These are phyloP conservation scores for Nicotiana paniculata DNA, from an alignment of 257 asterid species.

Conservation along the genomic window DNA sequence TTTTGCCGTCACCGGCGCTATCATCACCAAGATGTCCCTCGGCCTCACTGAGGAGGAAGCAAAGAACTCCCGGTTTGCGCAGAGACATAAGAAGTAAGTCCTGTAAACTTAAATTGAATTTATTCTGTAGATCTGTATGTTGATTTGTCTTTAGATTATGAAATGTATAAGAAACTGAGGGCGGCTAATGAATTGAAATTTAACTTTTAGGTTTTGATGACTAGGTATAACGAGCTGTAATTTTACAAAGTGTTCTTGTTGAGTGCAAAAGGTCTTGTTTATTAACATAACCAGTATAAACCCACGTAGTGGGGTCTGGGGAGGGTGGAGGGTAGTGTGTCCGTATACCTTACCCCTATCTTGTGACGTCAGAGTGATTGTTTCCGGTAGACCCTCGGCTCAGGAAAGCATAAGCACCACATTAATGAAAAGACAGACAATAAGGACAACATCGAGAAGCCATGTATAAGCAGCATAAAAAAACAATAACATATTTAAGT, in stretches of 20 bases:
- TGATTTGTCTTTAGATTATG: neutral
- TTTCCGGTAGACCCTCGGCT: too few species aligned
- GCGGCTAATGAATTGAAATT: neutral
- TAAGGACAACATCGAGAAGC: too few species aligned
- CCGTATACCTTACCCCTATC: too few species aligned
- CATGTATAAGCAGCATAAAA: too few species aligned
- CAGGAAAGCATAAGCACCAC: too few species aligned
- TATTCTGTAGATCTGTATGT: neutral
- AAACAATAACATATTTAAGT: too few species aligned
- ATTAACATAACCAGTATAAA: too few species aligned
- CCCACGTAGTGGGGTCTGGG: too few species aligned
- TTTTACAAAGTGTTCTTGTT: neutral
- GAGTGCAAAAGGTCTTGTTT: neutral
- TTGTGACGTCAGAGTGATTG: too few species aligned
- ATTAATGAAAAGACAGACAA: too few species aligned
- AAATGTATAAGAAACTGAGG: neutral
- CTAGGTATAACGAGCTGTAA: neutral
- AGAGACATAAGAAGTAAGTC: conserved; percentile 27
- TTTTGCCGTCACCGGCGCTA: conserved; percentile 30
- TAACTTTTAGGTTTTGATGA: neutral
- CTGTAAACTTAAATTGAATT: neutral
- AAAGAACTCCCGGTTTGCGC: conserved; percentile 24
- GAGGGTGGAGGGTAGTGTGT: too few species aligned
- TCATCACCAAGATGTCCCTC: conserved; percentile 28
- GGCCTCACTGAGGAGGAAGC: conserved; percentile 31